Conservation (phyloP, 140 eudicot species). For the Anethum foeniculum region DNA sequence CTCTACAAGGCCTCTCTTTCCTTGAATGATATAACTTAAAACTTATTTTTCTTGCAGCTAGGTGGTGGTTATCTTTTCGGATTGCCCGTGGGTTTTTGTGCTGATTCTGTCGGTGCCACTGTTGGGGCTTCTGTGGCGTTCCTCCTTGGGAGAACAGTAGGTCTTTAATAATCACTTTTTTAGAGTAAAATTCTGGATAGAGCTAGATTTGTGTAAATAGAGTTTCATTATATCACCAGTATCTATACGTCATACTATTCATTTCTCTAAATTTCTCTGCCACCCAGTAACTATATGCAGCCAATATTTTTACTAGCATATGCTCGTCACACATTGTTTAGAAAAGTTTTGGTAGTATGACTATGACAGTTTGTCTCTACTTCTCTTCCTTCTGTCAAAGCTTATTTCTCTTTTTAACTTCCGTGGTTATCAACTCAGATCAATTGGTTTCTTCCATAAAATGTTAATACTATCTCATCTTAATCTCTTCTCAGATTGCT, state of each 20-base stretch:
- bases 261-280: neutral
- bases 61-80: slow-evolving; percentile 97
- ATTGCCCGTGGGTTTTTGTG: slow-evolving; percentile 66
- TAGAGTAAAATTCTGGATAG: neutral
- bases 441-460: neutral
- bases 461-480: neutral
- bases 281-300: neutral
- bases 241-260: neutral
- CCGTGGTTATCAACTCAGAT: neutral
- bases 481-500: slow-evolving; percentile 53
- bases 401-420: neutral
- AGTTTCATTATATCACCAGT: neutral
- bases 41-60: slow-evolving; percentile 37
- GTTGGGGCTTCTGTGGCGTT: slow-evolving; percentile 75
- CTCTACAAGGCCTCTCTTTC: neutral
- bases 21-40: neutral
- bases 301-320: neutral
- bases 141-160: slow-evolving; percentile 82
- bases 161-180: slow-evolving; percentile 11
- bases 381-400: neutral
- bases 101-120: slow-evolving; percentile 88
- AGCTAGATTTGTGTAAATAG: neutral
- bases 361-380: neutral
- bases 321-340: neutral
- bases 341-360: neutral